Base-by-base conservation (phyloP, 192 early-diverging fungal species). In the Entomortierella chlamydospora region DNA sequence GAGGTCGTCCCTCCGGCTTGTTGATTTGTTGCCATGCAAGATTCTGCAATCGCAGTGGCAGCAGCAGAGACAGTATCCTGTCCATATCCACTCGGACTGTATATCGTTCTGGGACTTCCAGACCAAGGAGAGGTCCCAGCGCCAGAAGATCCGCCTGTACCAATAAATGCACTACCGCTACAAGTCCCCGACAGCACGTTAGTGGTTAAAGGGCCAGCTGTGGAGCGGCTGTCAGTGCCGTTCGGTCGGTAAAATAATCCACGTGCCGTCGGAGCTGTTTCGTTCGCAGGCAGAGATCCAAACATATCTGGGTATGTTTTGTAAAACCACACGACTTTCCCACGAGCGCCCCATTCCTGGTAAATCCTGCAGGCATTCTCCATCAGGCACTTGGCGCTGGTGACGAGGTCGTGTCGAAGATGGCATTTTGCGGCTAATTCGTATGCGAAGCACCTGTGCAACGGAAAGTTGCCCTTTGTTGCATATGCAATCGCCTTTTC, bases 231-330 rank as follows among this genome's bases (percentile, higher is more conserved):
- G 2, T 67, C 72, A 26, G 13, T 53, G 2, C 70, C 68, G 31
- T 17, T 70, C 4, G 76, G 76, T 26, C 76, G 45, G n/a, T 79
- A 79, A 52, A 79, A 79, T 25, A 79, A 26, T 39, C 68, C 76
- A 0, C 76, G 68, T 1, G 56, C 22, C 11, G 57, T 37, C 9
- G 43, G 33, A 2, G 51, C 56, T 12, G 50, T 5, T 29, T 79
- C 62, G 0, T 55, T 60, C 15, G 70, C 68, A 15, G 67, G 67
- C 2, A 50, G 68, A 13, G 50, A 53, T 25, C 63, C 68, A 60
- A 79, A 66, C 31, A 63, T 63, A 4, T 70, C 68, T 11, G 68
- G 76, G 17, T 64, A 79, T 8, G 68, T 66, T 31, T 65, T 64
- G 52, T 79, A 29, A 11, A 79, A 66, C 68, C 67, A 79, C 1